A percentile compares a stretch with the other conserved stretches of the same genome.
Conservation (phyloP, 2,329 filamentous ascomycete species). For the Helicocarpus griseus region DNA sequence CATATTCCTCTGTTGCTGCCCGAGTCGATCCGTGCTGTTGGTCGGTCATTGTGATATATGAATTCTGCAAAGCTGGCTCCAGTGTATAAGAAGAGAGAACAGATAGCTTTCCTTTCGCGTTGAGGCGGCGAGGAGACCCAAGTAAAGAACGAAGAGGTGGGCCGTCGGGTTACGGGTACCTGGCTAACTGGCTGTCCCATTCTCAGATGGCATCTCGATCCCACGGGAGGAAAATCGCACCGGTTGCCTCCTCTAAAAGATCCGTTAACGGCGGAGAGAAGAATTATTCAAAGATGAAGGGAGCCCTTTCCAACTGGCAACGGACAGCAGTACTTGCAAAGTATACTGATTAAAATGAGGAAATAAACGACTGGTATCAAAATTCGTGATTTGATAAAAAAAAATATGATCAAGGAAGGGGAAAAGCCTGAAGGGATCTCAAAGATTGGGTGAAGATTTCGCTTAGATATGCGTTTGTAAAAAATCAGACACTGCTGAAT, state of each 20-base stretch:
- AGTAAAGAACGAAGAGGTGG: background rate
- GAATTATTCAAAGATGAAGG: too few relatives aligned
- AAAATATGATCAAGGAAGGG: background rate
- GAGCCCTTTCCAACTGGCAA: background rate
- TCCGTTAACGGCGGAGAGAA: background rate
- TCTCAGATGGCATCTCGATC: too few relatives aligned
- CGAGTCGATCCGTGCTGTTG: background rate
- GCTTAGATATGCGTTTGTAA: background rate
- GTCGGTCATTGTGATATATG: too few relatives aligned
- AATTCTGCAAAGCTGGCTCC: too few relatives aligned
- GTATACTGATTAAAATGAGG: background rate
- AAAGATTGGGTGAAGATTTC: background rate
- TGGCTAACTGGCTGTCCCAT: background rate
- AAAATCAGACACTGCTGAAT: background rate
- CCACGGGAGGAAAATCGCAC: too few relatives aligned
- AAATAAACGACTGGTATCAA: background rate
- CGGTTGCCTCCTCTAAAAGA: too few relatives aligned
- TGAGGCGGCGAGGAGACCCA: too few relatives aligned
- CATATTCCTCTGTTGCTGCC: background rate
- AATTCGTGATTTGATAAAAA: too few relatives aligned
- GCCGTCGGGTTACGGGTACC: background rate
- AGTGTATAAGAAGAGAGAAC: too few relatives aligned
- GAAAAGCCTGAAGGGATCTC: background rate
- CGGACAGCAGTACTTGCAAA: background rate
- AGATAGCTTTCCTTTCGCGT: background rate